Base-by-base conservation (phyloP, 768 basidiomycete genomes). In the Crepidotus variabilis region DNA sequence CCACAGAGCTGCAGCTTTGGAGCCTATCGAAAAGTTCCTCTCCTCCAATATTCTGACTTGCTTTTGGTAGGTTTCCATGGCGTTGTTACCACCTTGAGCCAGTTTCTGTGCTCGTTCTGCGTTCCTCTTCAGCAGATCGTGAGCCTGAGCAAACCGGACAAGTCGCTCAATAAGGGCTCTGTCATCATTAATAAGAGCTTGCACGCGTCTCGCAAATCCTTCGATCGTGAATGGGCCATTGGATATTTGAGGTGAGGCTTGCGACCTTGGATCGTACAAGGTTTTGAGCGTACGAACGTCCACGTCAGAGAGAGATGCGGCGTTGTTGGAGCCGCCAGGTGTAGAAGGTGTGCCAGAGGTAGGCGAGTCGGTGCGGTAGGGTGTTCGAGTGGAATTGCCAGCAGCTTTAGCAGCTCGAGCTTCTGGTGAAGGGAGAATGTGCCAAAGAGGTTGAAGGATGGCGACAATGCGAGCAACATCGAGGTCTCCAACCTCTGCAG, bases 21-120 rank as follows among this genome's bases (percentile, higher is more conserved):
- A 66, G 33, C 77, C 75, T 55, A 86, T 67, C 8, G 68, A 60
- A 61, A 79, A 68, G 61, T 92, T 86, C 55, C 89, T 79, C 63
- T 92, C 90, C 64, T 94, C 92, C 55, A 96, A 75, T 21, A 78
- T 82, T 64, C 81, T 79, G 2, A 95, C 87, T 66, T 96, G 93
- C 71, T 86, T 88, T 75, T 96, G 91, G 65, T 97, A 96, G 16
- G 88, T 93, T 75, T 93, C 92, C 43, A 97, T 72, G 22, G 88
- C 91, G 18, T 66, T 69, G 57, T 83, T 86, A 39, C 88, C 90
- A 51, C 94, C 94, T 68, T 88, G 86, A 2, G 92, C 90, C 24
- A 96, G 79, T 71, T 92, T 93, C 77, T 94, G 90, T 20, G 92
- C 94, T 50, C 92, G 79, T 65, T 93, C 92, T 18, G 93, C 92